A percentile compares a stretch with the other conserved stretches of the same genome.
Conservation (phyloP, 768 basidiomycete genomes). For the Lactarius hatsudake region DNA sequence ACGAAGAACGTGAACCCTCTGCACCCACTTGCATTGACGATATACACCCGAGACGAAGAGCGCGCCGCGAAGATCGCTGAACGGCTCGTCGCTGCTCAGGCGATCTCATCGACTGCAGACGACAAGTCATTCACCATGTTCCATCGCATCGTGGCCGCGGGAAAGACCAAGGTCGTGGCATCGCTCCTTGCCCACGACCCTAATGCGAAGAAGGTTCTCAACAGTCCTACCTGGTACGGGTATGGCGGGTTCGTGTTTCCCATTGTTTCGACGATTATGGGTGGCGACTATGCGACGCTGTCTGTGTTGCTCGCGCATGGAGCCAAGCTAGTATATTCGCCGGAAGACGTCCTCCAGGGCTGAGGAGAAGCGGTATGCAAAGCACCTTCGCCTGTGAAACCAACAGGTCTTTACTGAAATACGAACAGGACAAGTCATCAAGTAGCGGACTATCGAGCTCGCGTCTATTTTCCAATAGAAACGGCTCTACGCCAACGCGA, state of each 20-base stretch:
- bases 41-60: slow-evolving; percentile 29
- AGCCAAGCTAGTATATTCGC: slow-evolving; percentile 29
- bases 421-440: not conserved
- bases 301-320: slow-evolving; percentile 35
- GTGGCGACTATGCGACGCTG: slow-evolving; percentile 30
- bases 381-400: not conserved
- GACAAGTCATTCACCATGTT: slow-evolving; percentile 33
- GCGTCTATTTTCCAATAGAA: slow-evolving; percentile 31
- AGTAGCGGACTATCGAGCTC: not conserved
- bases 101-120: slow-evolving; percentile 34
- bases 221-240: slow-evolving; percentile 29
- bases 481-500: slow-evolving; percentile 29
- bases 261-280: slow-evolving; percentile 32
- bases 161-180: slow-evolving; percentile 30
- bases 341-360: slow-evolving; percentile 32
- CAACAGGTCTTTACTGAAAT: not conserved
- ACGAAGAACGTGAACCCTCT: slow-evolving; percentile 26
- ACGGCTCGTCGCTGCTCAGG: slow-evolving; percentile 33
- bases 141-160: slow-evolving; percentile 32
- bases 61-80: slow-evolving; percentile 31
- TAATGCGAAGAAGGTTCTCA: slow-evolving; percentile 34
- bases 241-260: slow-evolving; percentile 29
- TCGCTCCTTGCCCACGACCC: slow-evolving; percentile 33
- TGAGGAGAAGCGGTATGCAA: slow-evolving; percentile 26
- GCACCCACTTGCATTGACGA: slow-evolving; percentile 35